Conservation (phyloP, 257 asterid species). For the Voacanga thouarsii region DNA sequence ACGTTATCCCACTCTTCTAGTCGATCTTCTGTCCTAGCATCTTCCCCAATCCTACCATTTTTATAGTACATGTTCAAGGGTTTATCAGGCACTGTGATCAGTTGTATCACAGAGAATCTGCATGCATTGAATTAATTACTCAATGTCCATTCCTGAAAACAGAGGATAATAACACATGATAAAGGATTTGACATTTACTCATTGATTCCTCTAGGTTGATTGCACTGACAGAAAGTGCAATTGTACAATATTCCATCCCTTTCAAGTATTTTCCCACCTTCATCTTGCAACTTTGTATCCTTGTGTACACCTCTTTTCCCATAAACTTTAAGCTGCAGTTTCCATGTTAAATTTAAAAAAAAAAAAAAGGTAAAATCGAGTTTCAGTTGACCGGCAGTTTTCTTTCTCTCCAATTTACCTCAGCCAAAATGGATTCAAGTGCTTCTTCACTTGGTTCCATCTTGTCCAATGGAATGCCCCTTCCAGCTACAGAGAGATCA, state of each 20-base stretch:
- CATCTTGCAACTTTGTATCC: constrained; percentile 64
- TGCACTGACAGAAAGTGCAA: constrained; percentile 57
- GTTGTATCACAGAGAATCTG: constrained; percentile 62
- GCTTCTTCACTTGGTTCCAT: constrained; percentile 64
- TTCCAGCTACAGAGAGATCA: constrained; percentile 58
- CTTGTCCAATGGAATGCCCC: constrained; percentile 56
- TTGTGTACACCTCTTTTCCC: constrained; percentile 92
- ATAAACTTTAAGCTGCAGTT: constrained; percentile 61
- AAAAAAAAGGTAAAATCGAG: too few relatives aligned
- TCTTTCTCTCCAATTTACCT: constrained; percentile 33
- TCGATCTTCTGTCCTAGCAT: constrained; percentile 40
- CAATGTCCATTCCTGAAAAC: background rate
- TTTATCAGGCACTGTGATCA: constrained; percentile 55
- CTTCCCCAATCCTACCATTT: constrained; percentile 60
- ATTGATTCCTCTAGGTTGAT: constrained; percentile 44
- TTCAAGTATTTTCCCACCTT: constrained; percentile 65
- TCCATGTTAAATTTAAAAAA: background rate
- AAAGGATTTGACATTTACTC: constrained; percentile 39
- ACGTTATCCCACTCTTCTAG: constrained; percentile 54
- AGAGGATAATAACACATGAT: background rate
- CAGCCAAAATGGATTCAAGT: constrained; percentile 53
- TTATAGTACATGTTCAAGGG: constrained; percentile 60
- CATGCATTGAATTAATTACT: constrained; percentile 4
- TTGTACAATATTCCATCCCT: constrained; percentile 72
- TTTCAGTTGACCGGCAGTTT: too few relatives aligned